Conservation (phyloP, 2,329 filamentous ascomycete genomes). For the Xylaria sp. region DNA sequence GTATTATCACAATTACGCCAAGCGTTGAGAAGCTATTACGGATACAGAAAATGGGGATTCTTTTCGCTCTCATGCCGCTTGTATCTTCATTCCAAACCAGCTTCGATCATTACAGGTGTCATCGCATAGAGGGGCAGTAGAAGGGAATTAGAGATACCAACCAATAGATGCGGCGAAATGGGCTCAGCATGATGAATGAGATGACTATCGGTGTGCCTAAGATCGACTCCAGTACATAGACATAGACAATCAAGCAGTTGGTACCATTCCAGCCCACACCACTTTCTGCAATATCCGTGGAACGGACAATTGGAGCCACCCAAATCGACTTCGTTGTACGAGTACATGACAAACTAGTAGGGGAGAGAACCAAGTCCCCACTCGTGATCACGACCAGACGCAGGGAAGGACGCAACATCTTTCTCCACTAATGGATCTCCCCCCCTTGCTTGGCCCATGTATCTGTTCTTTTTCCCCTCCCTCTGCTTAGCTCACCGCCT, state of each 20-base stretch:
- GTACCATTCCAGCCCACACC: not conserved
- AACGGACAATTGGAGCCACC: conserved; percentile 4
- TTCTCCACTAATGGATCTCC: conserved; percentile 25
- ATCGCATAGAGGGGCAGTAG: conserved; percentile 23
- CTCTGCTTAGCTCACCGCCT: conserved; percentile 33
- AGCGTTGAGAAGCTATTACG: conserved; percentile 16
- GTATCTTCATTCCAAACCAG: not conserved
- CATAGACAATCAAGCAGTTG: conserved; percentile 32
- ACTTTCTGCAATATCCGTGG: conserved; percentile 4
- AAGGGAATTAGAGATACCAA: conserved; percentile 32
- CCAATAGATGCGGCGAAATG: conserved; percentile 25
- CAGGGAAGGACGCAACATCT: conserved; percentile 18
- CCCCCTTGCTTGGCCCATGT: conserved; percentile 2
- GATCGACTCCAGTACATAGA: conserved; percentile 25
- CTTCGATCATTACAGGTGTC: not conserved
- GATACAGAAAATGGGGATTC: conserved; percentile 25
- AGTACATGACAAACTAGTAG: conserved; percentile 28
- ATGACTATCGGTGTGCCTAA: conserved; percentile 1
- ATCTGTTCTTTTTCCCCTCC: conserved; percentile 10
- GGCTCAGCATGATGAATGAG: conserved; percentile 19
- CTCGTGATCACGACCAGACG: conserved; percentile 24
- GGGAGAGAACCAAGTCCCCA: conserved; percentile 28
- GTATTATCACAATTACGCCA: conserved; percentile 3
- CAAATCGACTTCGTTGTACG: conserved; percentile 20
- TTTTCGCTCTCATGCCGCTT: conserved; percentile 12